Evolutionary conservation across 805 yeast genomes (phyloP), one percentile per base, ranked within the genome.

Genomic region (Saccharomycopsis malanga): DNA sequence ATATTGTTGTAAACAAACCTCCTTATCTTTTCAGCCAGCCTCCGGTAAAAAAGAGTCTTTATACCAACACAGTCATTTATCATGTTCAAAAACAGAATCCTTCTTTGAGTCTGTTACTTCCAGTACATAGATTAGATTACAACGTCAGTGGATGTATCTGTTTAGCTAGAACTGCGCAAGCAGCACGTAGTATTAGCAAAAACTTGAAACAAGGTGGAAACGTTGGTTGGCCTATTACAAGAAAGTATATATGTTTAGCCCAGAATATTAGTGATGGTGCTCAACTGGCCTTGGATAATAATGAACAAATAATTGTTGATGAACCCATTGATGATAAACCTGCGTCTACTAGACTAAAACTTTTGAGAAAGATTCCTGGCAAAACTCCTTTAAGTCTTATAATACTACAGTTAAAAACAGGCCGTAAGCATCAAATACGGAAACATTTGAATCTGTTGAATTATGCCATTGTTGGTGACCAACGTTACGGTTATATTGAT

Each of bases 391-490:
- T 24, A 34, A 37, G 14, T 37, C 10, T 15, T 3, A 52, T 49
- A 20, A 49, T 63, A 0, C 34, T 69, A 6, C 65, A 69, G 47
- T 49, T 70, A 7, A 49, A 53, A 1, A 65, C 73, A 2, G 73
- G 73, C 1, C 57, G 61, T 45, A 70, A 67, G 41, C 73, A 67
- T 44, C 74, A 70, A 44, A 62, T 70, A 7, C 54, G 73, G 38
- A 46, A 53, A 14, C 71, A 67, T 44, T 47, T 65, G 2, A 45
- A 58, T 1, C 58, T 7, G 61, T 64, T 46, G 71, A 68, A 46
- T 4, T 25, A 4, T 53, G 48, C 41, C 61, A 63, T 51, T 59
- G 58, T 18, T 61, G 60, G 52, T 9, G 54, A 52, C 17, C 15
- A 15, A 4, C 22, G 20, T 3, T 42, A 47, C 20, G 40, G 53